These are phyloP conservation scores for Lentinula guzmanii DNA, from an alignment of 768 basidiomycete genomes.

Conservation along the genomic window DNA sequence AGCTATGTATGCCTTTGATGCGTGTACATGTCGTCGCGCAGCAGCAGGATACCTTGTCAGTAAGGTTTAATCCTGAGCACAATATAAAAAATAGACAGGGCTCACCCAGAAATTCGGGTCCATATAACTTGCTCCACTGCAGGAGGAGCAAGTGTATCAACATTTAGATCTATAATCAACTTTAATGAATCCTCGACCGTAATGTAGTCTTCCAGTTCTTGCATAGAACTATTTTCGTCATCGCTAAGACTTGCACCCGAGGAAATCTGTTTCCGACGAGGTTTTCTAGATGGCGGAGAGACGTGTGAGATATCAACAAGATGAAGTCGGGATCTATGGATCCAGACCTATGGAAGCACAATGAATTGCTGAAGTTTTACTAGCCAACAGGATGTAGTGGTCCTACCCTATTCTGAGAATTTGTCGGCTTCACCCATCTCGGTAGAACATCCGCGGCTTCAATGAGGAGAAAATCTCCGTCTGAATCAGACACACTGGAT, in stretches of 20 bases:
- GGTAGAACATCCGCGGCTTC: slow-evolving; percentile 92
- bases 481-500: slow-evolving; percentile 75
- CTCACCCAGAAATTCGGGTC: slow-evolving; percentile 63
- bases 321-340: slow-evolving; percentile 76
- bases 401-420: slow-evolving; percentile 90
- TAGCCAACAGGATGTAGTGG: slow-evolving; percentile 24
- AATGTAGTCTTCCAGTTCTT: slow-evolving; percentile 47
- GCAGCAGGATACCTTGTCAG: slow-evolving; percentile 62
- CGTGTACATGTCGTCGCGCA: slow-evolving; percentile 63
- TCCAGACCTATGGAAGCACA: slow-evolving; percentile 73
- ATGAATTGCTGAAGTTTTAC: slow-evolving; percentile 20
- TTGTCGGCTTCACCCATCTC: slow-evolving; percentile 85
- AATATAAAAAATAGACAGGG: background rate
- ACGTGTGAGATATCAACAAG: slow-evolving; percentile 76
- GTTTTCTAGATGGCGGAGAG: slow-evolving; percentile 59
- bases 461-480: slow-evolving; percentile 94
- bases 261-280: slow-evolving; percentile 37
- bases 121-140: slow-evolving; percentile 63
- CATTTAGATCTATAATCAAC: slow-evolving; percentile 47
- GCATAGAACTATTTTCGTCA: slow-evolving; percentile 37
- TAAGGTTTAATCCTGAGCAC: background rate
- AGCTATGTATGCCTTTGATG: slow-evolving; percentile 76
- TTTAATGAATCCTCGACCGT: slow-evolving; percentile 55
- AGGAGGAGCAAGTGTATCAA: slow-evolving; percentile 54
- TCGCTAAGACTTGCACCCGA: slow-evolving; percentile 34